Evolutionary conservation across 2,329 filamentous ascomycete genomes (phyloP).

Genomic region (Pezicula rhizophila): DNA sequence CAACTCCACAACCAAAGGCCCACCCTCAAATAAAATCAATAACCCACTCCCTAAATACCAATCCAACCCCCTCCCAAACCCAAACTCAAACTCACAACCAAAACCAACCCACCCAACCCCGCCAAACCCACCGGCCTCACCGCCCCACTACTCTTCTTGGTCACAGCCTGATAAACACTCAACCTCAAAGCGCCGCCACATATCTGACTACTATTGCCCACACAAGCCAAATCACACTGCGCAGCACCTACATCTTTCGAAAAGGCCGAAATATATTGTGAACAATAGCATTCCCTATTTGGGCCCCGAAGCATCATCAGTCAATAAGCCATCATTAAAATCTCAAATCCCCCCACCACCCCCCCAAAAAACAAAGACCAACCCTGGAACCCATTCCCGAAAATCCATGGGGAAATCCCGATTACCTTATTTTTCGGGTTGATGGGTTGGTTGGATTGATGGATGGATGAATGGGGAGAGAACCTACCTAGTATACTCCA

Average conservation of each 20-base stretch:
- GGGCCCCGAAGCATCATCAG: background rate
- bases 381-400: too few species aligned
- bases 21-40: constrained; percentile 9
- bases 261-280: constrained; percentile 40
- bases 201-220: constrained; percentile 42
- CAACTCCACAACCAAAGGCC: constrained; percentile 19
- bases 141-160: constrained; percentile 12
- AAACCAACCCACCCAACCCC: constrained; percentile 2
- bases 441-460: too few species aligned
- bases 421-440: background rate
- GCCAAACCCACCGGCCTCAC: constrained; percentile 8
- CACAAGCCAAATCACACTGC: constrained; percentile 46
- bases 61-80: too few species aligned
- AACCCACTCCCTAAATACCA: constrained; percentile 2
- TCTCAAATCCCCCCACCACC: background rate
- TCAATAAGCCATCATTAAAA: background rate
- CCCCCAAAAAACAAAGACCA: background rate
- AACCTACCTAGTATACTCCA: constrained; percentile 24
- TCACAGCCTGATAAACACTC: constrained; percentile 34
- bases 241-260: constrained; percentile 39
- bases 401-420: too few species aligned
- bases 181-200: constrained; percentile 50
- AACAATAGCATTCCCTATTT: constrained; percentile 54
- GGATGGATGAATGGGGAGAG: background rate
- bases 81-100: background rate